Evolutionary conservation across 1,284 basidiomycete genomes (phyloP).

Genomic region (Violaceomyces palustris): DNA sequence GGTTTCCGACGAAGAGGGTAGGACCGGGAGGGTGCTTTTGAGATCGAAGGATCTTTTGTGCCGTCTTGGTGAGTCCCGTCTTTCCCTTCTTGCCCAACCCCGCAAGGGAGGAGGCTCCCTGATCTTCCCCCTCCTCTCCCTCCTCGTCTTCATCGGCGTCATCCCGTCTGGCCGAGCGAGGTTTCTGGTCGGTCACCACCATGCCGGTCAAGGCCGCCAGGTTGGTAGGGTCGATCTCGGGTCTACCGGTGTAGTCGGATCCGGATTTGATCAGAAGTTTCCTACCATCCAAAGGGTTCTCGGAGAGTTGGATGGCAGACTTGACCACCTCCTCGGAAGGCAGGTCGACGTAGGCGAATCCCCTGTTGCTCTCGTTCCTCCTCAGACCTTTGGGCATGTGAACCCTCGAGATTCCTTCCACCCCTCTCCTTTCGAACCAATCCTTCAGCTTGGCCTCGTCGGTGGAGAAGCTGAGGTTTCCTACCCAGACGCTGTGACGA

Average conservation of each 20-base stretch:
- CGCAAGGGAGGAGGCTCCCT: no score
- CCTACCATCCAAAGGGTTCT: conserved; percentile 75
- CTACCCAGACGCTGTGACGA: conserved; percentile 54
- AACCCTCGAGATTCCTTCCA: conserved; percentile 56
- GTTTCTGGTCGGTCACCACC: no score
- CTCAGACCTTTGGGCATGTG: conserved; percentile 57
- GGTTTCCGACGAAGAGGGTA: conserved; percentile 82
- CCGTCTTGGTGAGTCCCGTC: conserved; percentile 64
- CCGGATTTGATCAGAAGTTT: conserved; percentile 89
- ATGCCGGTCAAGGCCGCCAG: no score
- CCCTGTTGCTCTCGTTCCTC: conserved; percentile 56
- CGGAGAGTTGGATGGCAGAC: conserved; percentile 72
- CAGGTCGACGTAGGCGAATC: conserved; percentile 96
- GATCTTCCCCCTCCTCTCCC: neutral
- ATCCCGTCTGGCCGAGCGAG: neutral
- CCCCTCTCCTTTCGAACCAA: conserved; percentile 36
- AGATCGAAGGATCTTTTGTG: conserved; percentile 70
- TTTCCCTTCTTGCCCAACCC: no score
- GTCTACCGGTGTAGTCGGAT: conserved; percentile 54
- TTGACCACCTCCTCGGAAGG: conserved; percentile 68
- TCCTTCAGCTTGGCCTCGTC: conserved; percentile 27
- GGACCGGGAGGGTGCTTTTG: conserved; percentile 79
- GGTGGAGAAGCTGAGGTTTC: conserved; percentile 47
- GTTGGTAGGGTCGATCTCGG: conserved; percentile 42
- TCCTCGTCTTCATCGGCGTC: conserved; percentile 3